A percentile compares a stretch with the other conserved stretches of the same genome.
These are phyloP conservation scores for Primulina eburnea DNA, from an alignment of 257 asterid species.

Conservation along the genomic window DNA sequence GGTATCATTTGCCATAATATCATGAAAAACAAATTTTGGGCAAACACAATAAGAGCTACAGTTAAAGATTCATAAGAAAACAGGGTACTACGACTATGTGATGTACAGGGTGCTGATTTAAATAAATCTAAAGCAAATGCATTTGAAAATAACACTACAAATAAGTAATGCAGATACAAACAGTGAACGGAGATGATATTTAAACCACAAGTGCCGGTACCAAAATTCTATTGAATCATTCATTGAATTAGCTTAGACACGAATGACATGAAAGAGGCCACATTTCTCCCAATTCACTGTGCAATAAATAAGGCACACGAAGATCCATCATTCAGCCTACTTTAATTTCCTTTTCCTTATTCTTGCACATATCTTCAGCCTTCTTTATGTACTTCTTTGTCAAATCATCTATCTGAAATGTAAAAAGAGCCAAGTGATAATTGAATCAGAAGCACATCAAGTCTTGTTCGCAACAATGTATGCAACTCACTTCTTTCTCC, in stretches of 20 bases:
- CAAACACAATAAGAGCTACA: no score
- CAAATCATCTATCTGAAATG: constrained; percentile 72
- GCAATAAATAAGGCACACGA: constrained; percentile 13
- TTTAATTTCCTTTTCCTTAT: constrained; percentile 83
- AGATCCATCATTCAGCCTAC: constrained; percentile 41
- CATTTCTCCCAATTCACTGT: background rate
- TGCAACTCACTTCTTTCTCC: constrained; percentile 78
- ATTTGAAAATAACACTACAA: background rate
- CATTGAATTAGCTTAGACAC: background rate
- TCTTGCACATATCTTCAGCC: constrained; percentile 95
- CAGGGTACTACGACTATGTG: no score
- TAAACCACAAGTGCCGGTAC: background rate
- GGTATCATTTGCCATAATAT: no score
- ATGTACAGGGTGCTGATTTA: background rate
- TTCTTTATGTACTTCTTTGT: constrained; percentile 82
- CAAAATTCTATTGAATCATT: background rate
- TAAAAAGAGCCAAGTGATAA: constrained; percentile 10
- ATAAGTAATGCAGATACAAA: no score
- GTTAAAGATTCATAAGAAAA: no score
- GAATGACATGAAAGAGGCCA: background rate
- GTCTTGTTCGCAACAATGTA: background rate
- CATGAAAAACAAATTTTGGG: no score
- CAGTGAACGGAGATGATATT: background rate
- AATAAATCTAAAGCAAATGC: background rate
- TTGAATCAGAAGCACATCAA: background rate